Evolutionary conservation across 2,329 filamentous ascomycete species (phyloP), one percentile per base, ranked within the genome.

Genomic region (Sporothrix globosa): DNA sequence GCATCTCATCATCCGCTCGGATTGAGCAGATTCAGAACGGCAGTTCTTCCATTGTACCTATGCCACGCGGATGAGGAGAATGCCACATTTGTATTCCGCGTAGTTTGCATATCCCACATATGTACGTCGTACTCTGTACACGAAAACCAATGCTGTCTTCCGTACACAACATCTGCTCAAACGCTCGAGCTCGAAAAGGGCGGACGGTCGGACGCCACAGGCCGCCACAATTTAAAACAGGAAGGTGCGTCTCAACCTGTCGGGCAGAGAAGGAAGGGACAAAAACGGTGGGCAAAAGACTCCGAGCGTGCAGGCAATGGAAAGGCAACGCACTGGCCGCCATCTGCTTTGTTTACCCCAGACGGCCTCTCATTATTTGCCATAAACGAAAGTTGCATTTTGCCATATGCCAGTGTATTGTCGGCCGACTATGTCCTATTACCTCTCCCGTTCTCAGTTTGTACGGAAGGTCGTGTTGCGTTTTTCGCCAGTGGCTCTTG

Each of bases 251-350:
- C 48, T 66, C 27, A 54, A 34, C 34, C 6, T 34, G 7, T 6
- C 27, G 48, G 9, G 11, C 17, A 46, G 9, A 10, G 9, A 54
- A 14, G 19, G 19, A 10, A 30, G 27, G 30, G 54, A 14, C 19
- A 19, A n/a, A 34, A 34, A 34, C 34, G 34, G 34, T 9, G 34
- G 34, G 34, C 34, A 34, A 34, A 34, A 34, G 34, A 34, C 6
- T 7, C 34, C 0, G 34, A 34, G 34, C 34, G 17, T 63, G 11
- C 41, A 63, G 7, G 17, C 13, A 61, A 14, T 48, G 27, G 56
- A 58, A 56, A 63, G 46, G 14, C 67, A 46, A 41, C 68, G 68
- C 68, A 69, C 68, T 65, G 68, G 48, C 58, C 68, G 58, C 58
- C 46, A 30, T 21, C 24, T 7, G 11, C 9, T 14, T 4, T n/a